Base-by-base conservation (phyloP, 345 rosid species). In the Citrus cavaleriei region DNA sequence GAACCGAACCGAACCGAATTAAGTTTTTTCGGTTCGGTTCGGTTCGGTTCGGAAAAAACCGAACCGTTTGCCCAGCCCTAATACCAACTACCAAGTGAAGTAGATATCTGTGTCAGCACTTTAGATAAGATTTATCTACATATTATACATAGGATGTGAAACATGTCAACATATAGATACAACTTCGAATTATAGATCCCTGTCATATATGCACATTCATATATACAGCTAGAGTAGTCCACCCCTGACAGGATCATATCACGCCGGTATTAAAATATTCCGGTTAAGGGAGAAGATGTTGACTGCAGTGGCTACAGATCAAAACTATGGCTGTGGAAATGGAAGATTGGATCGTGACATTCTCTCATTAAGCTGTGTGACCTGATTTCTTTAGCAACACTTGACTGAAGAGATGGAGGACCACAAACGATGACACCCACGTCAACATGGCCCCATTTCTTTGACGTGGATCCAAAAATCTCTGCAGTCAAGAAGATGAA, bases 341-440 rank as follows among this genome's bases (percentile, higher is more conserved):
- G 98, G 80, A 93, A 92, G 71, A 95, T 61, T 0, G 95, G 87
- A 32, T 85, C 75, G 68, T 77, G 77, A 12, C 77, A 21, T 10
- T 84, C 73, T 77, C 94, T 85, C 72, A 78, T 79, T 10, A 89
- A 25, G 80, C 85, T 90, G 73, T 83, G 89, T 10, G 90, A 85
- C 85, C 97, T 87, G 85, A 93, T 91, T 79, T 91, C 95, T 85
- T 82, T 83, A 34, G 98, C 99, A 64, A 95, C 95, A 73, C 89
- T 89, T 8, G 91, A 19, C 82, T 90, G 92, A 32, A 95, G 97
- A 75, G 86, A 79, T 46, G 91, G 82, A 12, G 97, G 98, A 67
- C 98, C 98, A 28, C 98, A 95, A 13, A 93, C 91, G 3, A 93
- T 85, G 2, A 92, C 98, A 13, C 99, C 97, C n/a, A 90, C 87